Evolutionary conservation across 371 early-diverging fungal species (phyloP).

Genomic region (Rhizopus microsporus): DNA sequence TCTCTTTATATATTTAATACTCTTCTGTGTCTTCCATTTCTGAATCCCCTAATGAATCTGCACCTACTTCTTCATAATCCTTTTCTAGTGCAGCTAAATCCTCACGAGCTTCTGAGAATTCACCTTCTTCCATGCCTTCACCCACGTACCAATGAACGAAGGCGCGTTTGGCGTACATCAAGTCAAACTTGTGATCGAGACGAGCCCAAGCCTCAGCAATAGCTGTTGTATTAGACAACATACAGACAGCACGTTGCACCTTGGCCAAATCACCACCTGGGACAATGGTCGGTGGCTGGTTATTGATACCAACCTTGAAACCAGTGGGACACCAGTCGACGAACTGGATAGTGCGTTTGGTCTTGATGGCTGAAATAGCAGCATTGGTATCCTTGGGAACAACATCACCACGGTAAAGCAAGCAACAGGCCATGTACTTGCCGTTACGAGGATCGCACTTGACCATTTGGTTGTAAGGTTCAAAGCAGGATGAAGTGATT

Average conservation of each 20-base stretch:
- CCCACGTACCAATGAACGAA: slow-evolving; percentile 98
- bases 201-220: slow-evolving; percentile 94
- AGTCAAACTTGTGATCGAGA: slow-evolving; percentile 89
- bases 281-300: slow-evolving; percentile 81
- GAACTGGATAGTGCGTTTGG: slow-evolving; percentile 87
- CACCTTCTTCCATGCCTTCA: slow-evolving; percentile 87
- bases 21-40: slow-evolving; percentile 57
- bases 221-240: slow-evolving; percentile 93
- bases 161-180: slow-evolving; percentile 95
- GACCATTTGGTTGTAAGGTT: slow-evolving; percentile 93
- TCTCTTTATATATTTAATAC: slow-evolving; percentile 6
- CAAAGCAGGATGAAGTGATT: slow-evolving; percentile 89
- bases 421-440: slow-evolving; percentile 94
- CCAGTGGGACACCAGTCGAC: slow-evolving; percentile 97
- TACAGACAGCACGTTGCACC: slow-evolving; percentile 90
- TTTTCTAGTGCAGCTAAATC: slow-evolving; percentile 98
- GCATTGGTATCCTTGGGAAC: slow-evolving; percentile 82
- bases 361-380: slow-evolving; percentile 84
- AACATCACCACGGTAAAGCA: slow-evolving; percentile 92
- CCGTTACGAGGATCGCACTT: slow-evolving; percentile 93
- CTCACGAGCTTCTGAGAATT: slow-evolving; percentile 99
- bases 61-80: slow-evolving; percentile 97
- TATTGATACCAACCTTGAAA: slow-evolving; percentile 95
- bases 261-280: slow-evolving; percentile 86
- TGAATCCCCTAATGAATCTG: slow-evolving; percentile 66